Base-by-base conservation (phyloP, 2,329 filamentous ascomycete species). In the Apiospora saccharicola region DNA sequence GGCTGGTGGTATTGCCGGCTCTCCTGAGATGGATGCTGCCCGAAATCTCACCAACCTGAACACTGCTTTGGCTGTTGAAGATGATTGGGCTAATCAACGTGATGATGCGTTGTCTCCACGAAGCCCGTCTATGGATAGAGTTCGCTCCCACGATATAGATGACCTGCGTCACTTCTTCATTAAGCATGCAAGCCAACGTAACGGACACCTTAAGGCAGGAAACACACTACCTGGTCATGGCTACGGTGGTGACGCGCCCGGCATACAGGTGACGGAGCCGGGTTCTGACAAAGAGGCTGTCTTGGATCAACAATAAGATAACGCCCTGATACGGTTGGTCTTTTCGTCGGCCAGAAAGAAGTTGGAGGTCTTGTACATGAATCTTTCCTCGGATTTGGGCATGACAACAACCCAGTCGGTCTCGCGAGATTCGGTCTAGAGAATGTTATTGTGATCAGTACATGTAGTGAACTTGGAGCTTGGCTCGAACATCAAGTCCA, bases 41-140 rank as follows among this genome's bases (percentile, higher is more conserved):
- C 80, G 85, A 1, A 83, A 83, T 3, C 77, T 90, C 70, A 89
- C 85, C 77, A 77, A 81, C 0, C 77, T 83, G 22, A 78, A 82
- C 71, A 79, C 82, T 4, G 71, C 79, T 4, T 72, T 69, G 43
- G 80, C 81, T 24, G 81, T 79, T 7, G 77, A 77, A n/a, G 82
- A 84, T 10, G 82, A 82, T 43, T 84, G 82, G 81, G 81, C 80
- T 1, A 82, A 78, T 72, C 80, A 79, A 69, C 79, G 77, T n/a
- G 81, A 85, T 69, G 83, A 84, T 30, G 76, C 81, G 70, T 81
- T 80, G 1, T 77, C 73, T 34, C 76, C 78, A 34, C 79, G 78
- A 10, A 77, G 80, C 16, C 64, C 34, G 7, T 64, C 49, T 16
- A 74, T 81, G 0, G 82, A 83, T 69, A 80, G 79, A 46, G 77